Base-by-base conservation (phyloP, 2,329 filamentous ascomycete genomes). In the Escovopsis sp. region DNA sequence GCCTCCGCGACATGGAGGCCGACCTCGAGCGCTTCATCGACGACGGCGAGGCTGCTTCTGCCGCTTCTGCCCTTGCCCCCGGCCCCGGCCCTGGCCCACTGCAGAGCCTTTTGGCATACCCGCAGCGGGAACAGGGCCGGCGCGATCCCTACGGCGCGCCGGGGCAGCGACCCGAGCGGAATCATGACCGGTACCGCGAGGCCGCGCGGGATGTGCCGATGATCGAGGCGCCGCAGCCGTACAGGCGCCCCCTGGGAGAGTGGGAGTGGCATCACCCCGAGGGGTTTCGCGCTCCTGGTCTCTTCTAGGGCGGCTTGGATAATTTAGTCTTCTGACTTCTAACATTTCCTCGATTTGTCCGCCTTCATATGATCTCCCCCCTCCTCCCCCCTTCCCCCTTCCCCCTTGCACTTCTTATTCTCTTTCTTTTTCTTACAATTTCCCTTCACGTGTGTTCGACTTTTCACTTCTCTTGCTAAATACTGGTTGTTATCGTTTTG, bases 1-100 rank as follows among this genome's bases (percentile, higher is more conserved):
- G 69, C 36, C 61, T 80, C 25, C 64, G 67, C 46, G 71, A 76
- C 45, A 74, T 79, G 63, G 74, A 78, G 50, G 76, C 75, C 2
- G 72, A 80, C 46, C 59, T 80, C 29, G 68, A 72, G 43, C 57
- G 69, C 44, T 79, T 77, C 51, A 61, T 54, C 14, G 48, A 56
- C 7, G 45, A 40, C 11, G 50, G 54, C 10, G 46, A 48, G 10
- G 20, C 25, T 30, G 24, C 20, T 20, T 20, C 20, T 20, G 20
- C 20, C 6, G 2, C 20, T 20, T 20, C 20, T 20, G 20, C 20
- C 34, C 9, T 5, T 27, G 7, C 8, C 29, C 8, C 31, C 37
- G 7, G 37, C 31, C 12, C 30, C n/a, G 3, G 11, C 27, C 16
- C 7, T 35, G 15, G 35, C 38, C 20, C 20, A 6, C 20, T 6